Evolutionary conservation across 176 grass and related monocot genomes (phyloP).

Genomic region (Paspalum vaginatum): DNA sequence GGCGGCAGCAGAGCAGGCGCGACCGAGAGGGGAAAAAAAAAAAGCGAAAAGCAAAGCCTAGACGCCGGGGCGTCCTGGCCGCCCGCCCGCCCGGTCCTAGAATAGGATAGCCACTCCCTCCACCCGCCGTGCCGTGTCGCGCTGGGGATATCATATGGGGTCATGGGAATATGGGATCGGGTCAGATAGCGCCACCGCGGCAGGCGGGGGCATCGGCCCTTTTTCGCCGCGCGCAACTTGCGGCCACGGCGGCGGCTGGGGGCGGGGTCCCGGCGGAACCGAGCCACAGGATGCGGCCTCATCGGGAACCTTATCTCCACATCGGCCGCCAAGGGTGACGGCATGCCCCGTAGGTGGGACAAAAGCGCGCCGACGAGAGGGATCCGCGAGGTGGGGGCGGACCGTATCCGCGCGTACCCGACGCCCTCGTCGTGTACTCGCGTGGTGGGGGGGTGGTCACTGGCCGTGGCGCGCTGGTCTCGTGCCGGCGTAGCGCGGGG

Average conservation of each 20-base stretch:
- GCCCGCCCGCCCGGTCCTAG: conserved; percentile 21
- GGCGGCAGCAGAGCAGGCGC: background rate
- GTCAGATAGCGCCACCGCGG: conserved; percentile 18
- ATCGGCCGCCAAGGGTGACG: background rate
- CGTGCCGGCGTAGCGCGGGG: conserved; percentile 30
- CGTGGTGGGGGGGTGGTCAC: too few relatives aligned
- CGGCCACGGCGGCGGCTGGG: background rate
- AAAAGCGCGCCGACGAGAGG: conserved; percentile 30
- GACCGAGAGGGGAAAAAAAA: background rate
- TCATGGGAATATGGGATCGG: background rate
- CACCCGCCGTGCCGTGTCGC: background rate
- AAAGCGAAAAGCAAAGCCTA: background rate
- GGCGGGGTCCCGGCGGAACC: background rate
- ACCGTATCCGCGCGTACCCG: background rate
- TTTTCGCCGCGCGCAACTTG: background rate
- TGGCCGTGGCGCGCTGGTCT: background rate
- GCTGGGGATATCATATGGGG: too few relatives aligned
- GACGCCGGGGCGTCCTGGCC: background rate
- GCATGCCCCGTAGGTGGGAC: background rate
- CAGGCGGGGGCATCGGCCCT: background rate
- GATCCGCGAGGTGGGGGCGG: background rate
- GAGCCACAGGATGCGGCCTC: conserved; percentile 29
- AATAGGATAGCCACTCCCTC: conserved; percentile 37
- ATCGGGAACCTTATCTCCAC: conserved; percentile 46
- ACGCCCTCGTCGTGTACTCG: background rate